Evolutionary conservation across 2,329 filamentous ascomycete genomes (phyloP).

Genomic region (Pseudocercospora eumusae): DNA sequence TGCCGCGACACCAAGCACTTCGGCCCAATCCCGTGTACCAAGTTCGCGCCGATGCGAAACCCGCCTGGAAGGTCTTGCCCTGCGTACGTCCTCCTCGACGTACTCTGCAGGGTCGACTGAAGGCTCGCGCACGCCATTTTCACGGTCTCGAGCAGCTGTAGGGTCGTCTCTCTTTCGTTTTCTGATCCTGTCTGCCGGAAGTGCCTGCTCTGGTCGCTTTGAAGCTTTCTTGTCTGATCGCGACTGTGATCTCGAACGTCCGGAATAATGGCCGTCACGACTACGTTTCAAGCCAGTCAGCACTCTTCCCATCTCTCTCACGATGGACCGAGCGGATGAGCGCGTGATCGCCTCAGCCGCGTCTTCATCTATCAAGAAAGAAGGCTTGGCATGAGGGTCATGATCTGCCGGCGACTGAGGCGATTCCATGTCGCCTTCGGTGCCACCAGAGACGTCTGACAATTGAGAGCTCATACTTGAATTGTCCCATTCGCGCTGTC

Average conservation of each 20-base stretch:
- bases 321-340: constrained; percentile 69
- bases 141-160: background rate
- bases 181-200: background rate
- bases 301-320: constrained; percentile 68
- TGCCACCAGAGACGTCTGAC: background rate
- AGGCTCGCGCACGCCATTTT: background rate
- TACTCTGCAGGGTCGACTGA: background rate
- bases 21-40: constrained; percentile 75
- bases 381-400: constrained; percentile 42
- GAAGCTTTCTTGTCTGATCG: constrained; percentile 14
- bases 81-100: background rate
- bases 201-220: constrained; percentile 6
- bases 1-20: constrained; percentile 76
- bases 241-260: constrained; percentile 20
- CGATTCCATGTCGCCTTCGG: constrained; percentile 10
- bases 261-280: constrained; percentile 29
- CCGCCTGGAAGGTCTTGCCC: background rate
- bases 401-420: background rate
- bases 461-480: background rate
- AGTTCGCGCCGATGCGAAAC: constrained; percentile 26
- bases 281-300: constrained; percentile 68
- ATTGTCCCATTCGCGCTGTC: constrained; percentile 10
- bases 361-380: constrained; percentile 70
- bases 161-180: background rate
- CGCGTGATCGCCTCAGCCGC: constrained; percentile 64